phyloP scores from a whole-genome alignment of 2,329 filamentous ascomycete species.

The Onygenales sp. region DNA sequence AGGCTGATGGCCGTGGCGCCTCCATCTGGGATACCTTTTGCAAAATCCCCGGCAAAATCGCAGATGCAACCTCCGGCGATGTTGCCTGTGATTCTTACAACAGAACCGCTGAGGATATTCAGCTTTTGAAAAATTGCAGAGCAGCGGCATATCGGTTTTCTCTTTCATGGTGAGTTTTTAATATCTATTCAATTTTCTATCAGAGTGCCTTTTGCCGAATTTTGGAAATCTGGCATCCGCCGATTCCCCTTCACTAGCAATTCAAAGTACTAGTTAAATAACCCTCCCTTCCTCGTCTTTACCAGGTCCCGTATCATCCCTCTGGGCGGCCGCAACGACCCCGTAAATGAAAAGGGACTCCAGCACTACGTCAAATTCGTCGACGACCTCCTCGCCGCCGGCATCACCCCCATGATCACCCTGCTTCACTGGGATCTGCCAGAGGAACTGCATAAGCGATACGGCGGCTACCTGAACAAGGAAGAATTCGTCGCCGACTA shows the following conservation, averaged over 20 bases:
- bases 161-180: constrained; percentile 51
- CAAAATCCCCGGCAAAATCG: constrained; percentile 70
- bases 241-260: too few relatives aligned
- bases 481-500: constrained; percentile 76
- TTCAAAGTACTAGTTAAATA: too few relatives aligned
- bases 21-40: constrained; percentile 92
- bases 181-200: background rate
- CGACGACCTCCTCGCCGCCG: constrained; percentile 65
- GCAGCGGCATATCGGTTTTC: constrained; percentile 75
- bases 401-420: constrained; percentile 72
- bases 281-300: background rate
- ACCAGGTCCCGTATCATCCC: constrained; percentile 64
- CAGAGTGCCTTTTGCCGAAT: background rate
- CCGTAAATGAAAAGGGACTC: constrained; percentile 68
- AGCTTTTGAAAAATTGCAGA: constrained; percentile 63
- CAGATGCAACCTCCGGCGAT: constrained; percentile 63
- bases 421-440: constrained; percentile 86
- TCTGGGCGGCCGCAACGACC: constrained; percentile 71
- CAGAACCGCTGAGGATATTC: constrained; percentile 66
- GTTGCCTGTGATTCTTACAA: constrained; percentile 84
- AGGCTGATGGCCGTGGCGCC: constrained; percentile 67
- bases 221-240: too few relatives aligned
- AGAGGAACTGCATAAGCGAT: constrained; percentile 66
- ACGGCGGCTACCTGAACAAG: constrained; percentile 71
- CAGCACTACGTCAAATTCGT: constrained; percentile 71